Evolutionary conservation across 1,139 yeast species (phyloP).

Genomic region (Geotrichum restrictum): DNA sequence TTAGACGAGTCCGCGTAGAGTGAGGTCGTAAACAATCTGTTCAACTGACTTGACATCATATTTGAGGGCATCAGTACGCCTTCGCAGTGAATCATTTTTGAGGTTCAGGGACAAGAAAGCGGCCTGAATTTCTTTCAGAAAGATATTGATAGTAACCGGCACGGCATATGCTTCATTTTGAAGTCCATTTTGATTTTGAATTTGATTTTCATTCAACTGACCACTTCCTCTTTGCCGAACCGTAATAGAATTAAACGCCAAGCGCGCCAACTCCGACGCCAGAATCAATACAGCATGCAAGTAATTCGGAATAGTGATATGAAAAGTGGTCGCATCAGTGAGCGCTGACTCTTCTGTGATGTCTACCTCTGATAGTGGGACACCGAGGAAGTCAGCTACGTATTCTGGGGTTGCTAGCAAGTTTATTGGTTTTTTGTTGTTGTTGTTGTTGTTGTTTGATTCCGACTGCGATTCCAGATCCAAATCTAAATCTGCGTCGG

Average conservation of each 20-base stretch:
- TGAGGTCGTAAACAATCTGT: conserved; percentile 36
- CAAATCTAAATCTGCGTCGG: too few species aligned
- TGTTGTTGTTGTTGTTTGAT: not conserved
- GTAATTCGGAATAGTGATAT: conserved; percentile 28
- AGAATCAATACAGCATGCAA: conserved; percentile 34
- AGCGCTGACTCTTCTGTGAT: conserved; percentile 2
- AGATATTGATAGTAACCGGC: conserved; percentile 24
- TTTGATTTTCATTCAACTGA: not conserved
- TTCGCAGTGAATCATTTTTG: conserved; percentile 36
- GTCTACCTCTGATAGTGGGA: conserved; percentile 3
- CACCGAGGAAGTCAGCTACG: conserved; percentile 25
- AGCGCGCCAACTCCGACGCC: conserved; percentile 33
- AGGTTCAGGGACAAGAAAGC: conserved; percentile 35
- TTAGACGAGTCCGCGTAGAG: conserved; percentile 29
- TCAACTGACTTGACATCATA: conserved; percentile 40
- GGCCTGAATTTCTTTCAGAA: conserved; percentile 35
- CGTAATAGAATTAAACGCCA: conserved; percentile 36
- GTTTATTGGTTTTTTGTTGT: not conserved
- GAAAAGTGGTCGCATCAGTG: conserved; percentile 15
- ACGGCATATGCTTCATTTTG: not conserved
- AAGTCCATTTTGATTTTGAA: not conserved
- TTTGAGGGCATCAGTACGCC: conserved; percentile 36
- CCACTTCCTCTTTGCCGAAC: conserved; percentile 18
- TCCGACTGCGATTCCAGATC: too few species aligned
- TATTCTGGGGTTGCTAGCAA: conserved; percentile 23